phyloP scores from a whole-genome alignment of 169 alveolate genomes.

The Plasmodium adleri region DNA sequence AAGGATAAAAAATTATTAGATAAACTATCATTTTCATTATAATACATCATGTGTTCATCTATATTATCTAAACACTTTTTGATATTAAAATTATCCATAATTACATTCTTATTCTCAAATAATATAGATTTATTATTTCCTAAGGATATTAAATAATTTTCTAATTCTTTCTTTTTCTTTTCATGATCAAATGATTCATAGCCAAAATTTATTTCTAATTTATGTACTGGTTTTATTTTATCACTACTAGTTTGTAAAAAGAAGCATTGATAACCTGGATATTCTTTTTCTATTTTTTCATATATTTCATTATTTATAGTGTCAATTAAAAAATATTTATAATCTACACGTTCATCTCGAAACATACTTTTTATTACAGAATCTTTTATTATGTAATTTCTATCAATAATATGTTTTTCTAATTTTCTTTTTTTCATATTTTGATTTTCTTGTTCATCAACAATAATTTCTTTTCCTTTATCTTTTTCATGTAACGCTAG shows the following conservation, averaged over 20 bases:
- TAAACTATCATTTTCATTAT: constrained; percentile 41
- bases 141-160: constrained; percentile 32
- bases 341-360: constrained; percentile 64
- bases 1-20: constrained; percentile 33
- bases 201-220: constrained; percentile 72
- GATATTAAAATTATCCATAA: constrained; percentile 33
- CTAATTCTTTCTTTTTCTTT: constrained; percentile 28
- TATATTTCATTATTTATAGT: constrained; percentile 71
- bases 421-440: constrained; percentile 40
- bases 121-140: constrained; percentile 12
- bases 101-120: constrained; percentile 49
- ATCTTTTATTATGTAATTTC: constrained; percentile 61
- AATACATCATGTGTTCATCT: constrained; percentile 18
- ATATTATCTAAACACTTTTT: constrained; percentile 64
- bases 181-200: constrained; percentile 51
- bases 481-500: background rate
- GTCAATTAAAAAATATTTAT: constrained; percentile 60
- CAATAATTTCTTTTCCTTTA: constrained; percentile 1
- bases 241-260: constrained; percentile 52
- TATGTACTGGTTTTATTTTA: constrained; percentile 29
- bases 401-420: constrained; percentile 71
- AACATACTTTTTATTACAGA: constrained; percentile 39
- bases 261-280: constrained; percentile 44
- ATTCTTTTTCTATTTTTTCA: constrained; percentile 65
- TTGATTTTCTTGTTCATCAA: constrained; percentile 13